Percentiles rank a stretch among this genome's conserved stretches.
These are phyloP conservation scores for Ustilago shanxiensis DNA, from an alignment of 1,284 basidiomycete species.

Conservation along the genomic window DNA sequence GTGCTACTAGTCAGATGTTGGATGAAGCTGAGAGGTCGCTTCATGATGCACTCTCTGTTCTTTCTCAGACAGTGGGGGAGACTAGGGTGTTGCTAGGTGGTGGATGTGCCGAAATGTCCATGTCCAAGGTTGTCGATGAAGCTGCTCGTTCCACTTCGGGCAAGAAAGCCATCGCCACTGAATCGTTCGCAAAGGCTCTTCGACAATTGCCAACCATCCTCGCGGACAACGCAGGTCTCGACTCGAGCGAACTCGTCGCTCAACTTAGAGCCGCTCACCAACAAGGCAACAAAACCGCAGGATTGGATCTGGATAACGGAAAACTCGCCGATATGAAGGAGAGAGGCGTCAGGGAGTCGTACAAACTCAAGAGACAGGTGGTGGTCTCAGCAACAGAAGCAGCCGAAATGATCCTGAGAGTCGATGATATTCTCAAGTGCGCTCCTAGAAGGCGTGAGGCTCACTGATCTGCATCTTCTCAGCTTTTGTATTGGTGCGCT, in stretches of 20 bases:
- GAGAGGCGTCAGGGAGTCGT: slow-evolving; percentile 92
- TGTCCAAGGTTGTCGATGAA: slow-evolving; percentile 94
- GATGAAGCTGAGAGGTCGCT: slow-evolving; percentile 98
- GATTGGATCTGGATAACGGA: slow-evolving; percentile 90
- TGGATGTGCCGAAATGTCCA: slow-evolving; percentile 97
- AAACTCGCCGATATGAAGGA: slow-evolving; percentile 87
- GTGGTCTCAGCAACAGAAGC: slow-evolving; percentile 94
- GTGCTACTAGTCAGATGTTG: slow-evolving; percentile 97
- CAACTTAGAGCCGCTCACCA: slow-evolving; percentile 93
- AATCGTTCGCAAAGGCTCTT: slow-evolving; percentile 88
- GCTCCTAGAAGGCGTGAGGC: slow-evolving; percentile 76
- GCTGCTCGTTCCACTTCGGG: slow-evolving; percentile 86
- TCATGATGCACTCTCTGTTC: slow-evolving; percentile 95
- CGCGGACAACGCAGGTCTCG: slow-evolving; percentile 97
- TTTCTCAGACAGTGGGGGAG: slow-evolving; percentile 98
- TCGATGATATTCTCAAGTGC: slow-evolving; percentile 75
- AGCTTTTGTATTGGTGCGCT: neutral
- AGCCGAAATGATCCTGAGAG: slow-evolving; percentile 97
- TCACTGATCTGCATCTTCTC: slow-evolving; percentile 48
- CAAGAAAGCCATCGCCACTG: slow-evolving; percentile 95
- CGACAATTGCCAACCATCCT: slow-evolving; percentile 90
- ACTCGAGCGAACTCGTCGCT: slow-evolving; percentile 94
- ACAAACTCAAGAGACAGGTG: slow-evolving; percentile 96
- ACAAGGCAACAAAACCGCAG: slow-evolving; percentile 85
- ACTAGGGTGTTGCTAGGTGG: slow-evolving; percentile 93